Evolutionary conservation across 345 rosid species (phyloP), one percentile per base, ranked within the genome.

Genomic region (Balakata baccata): DNA sequence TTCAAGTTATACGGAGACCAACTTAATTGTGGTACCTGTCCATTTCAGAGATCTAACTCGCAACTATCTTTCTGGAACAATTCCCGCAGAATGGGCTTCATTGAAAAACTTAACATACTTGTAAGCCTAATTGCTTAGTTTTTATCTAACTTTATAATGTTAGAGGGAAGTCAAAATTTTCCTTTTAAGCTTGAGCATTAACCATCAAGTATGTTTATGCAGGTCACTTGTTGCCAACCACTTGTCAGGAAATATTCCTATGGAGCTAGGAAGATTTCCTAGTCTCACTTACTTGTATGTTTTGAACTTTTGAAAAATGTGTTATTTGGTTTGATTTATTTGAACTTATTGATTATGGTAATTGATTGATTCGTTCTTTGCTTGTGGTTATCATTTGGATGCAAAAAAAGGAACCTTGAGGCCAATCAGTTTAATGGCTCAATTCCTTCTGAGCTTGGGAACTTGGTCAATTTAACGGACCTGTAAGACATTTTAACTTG

Each of bases 31-130:
- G 8, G 46, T 43, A 43, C n/a, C 8, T 71, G 16, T 29, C 7
- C 0, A 12, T 51, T 56, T 34, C 68, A 77, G 76, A 66, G 72
- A 77, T 60, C 51, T 71, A 10, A 20, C 53, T 43, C 39, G 17
- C 5, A 77, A 72, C 64, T 77, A 66, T 34, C 68, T 77, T 11
- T 46, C 43, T 39, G 76, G 76, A 7, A 46, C 41, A 16, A 61
- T 77, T 10, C 80, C 80, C 4, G 3, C 0, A 9, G 68, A 71
- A 71, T 77, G 80, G 76, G 52, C 68, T 56, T 66, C 75, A 17
- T 16, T 41, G 58, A 60, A 1, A 34, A 38, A 20, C 20, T 50
- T 65, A 61, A 14, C 8, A 0, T 47, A 0, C 2, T 39, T 70
- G 80, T 66, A 51, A 77, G 74, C 39, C 6, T 11, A 22, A 20